Evolutionary conservation across 805 yeast genomes (phyloP).

Genomic region (Schwanniomyces yamadae): DNA sequence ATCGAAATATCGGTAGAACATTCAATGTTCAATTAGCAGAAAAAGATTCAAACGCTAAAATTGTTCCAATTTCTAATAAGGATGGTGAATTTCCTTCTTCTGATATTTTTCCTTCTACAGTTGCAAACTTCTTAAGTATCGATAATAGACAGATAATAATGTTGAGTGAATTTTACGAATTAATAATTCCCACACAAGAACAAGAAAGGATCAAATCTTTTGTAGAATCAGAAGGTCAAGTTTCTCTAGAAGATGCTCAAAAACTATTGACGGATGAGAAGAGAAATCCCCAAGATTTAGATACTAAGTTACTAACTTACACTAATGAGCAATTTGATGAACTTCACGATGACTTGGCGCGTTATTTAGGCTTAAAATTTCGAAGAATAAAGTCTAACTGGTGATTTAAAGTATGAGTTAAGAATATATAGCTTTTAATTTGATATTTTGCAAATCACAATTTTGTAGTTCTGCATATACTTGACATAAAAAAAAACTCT

Average conservation of each 20-base stretch:
- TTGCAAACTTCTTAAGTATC: slow-evolving; percentile 51
- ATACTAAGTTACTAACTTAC: slow-evolving; percentile 15
- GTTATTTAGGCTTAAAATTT: slow-evolving; percentile 61
- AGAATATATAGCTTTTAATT: no score
- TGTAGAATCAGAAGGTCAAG: slow-evolving; percentile 8
- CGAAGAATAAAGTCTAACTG: slow-evolving; percentile 59
- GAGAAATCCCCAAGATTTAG: slow-evolving; percentile 1
- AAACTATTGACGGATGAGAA: slow-evolving; percentile 7
- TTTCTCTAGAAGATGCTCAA: slow-evolving; percentile 8
- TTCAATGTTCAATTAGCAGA: slow-evolving; percentile 55
- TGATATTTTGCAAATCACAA: background rate
- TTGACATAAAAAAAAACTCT: background rate
- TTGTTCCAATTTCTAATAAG: slow-evolving; percentile 75
- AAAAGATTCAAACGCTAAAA: slow-evolving; percentile 30
- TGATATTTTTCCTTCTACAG: slow-evolving; percentile 56
- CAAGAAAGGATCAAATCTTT: slow-evolving; percentile 41
- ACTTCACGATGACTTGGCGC: slow-evolving; percentile 61
- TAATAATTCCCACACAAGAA: slow-evolving; percentile 61
- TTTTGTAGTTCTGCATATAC: slow-evolving; percentile 2
- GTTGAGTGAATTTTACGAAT: slow-evolving; percentile 71
- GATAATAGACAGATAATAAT: slow-evolving; percentile 46
- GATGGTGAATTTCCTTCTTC: slow-evolving; percentile 70
- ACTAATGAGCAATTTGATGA: slow-evolving; percentile 51
- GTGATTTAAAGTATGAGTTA: slow-evolving; percentile 47
- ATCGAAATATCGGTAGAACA: slow-evolving; percentile 69